Percentiles rank a stretch among this genome's conserved stretches.
These are phyloP conservation scores for Lichina pygmaea DNA, from an alignment of 495 filamentous ascomycete species.

Conservation along the genomic window DNA sequence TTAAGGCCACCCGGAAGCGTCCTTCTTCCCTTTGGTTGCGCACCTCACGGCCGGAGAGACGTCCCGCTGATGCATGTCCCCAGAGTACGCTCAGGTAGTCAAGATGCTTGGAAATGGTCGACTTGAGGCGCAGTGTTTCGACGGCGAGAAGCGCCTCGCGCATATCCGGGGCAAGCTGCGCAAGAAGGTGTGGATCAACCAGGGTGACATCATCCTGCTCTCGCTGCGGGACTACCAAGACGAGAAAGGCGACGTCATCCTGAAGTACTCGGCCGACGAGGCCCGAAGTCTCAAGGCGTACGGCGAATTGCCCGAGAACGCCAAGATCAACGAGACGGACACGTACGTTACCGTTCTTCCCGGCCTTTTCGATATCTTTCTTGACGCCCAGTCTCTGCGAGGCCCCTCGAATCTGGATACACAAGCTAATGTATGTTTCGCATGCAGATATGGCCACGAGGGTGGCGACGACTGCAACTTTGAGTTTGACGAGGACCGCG, in stretches of 20 bases:
- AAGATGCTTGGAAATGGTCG: constrained; percentile 98
- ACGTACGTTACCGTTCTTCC: constrained; percentile 25
- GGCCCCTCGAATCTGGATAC: background rate
- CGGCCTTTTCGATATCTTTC: background rate
- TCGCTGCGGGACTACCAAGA: constrained; percentile 96
- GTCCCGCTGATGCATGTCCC: background rate
- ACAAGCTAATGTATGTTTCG: background rate
- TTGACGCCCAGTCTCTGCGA: background rate
- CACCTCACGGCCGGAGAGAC: background rate
- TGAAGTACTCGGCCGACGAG: constrained; percentile 97
- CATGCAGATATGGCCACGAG: constrained; percentile 21
- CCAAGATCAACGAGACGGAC: constrained; percentile 99
- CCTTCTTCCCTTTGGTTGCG: too few species aligned
- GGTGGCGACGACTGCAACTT: constrained; percentile 58
- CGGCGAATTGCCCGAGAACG: constrained; percentile 85
- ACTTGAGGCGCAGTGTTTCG: constrained; percentile 90
- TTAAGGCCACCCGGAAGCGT: background rate
- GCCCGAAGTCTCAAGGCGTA: constrained; percentile 84
- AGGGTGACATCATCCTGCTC: constrained; percentile 94
- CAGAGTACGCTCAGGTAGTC: constrained; percentile 92
- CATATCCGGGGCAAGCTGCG: constrained; percentile 87
- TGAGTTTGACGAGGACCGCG: constrained; percentile 44
- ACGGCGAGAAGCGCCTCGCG: constrained; percentile 63
- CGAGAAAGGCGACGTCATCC: constrained; percentile 95
- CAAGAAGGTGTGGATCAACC: constrained; percentile 98